Evolutionary conservation across 2,329 filamentous ascomycete species (phyloP).

Genomic region (Fusarium redolens): DNA sequence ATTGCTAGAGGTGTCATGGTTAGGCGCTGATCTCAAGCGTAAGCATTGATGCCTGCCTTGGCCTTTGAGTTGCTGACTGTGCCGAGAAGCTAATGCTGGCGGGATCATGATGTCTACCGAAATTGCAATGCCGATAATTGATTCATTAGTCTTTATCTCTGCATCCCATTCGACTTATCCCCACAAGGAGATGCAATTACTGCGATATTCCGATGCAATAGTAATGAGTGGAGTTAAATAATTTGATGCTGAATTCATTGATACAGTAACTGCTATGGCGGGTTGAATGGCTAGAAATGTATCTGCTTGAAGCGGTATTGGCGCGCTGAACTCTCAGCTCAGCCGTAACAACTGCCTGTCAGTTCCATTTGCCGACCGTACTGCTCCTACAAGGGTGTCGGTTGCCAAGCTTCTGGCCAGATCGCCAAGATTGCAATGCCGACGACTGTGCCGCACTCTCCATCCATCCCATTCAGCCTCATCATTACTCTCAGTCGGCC

Average conservation of each 20-base stretch:
- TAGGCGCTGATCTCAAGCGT: not conserved
- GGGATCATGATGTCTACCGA: too few species aligned
- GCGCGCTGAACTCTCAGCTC: not conserved
- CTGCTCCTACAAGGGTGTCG: not conserved
- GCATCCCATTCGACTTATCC: too few species aligned
- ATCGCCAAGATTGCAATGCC: not conserved
- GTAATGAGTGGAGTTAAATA: not conserved
- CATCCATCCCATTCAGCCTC: not conserved
- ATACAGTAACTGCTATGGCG: not conserved
- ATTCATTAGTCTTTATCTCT: too few species aligned
- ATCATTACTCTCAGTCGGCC: not conserved
- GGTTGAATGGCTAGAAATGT: too few species aligned
- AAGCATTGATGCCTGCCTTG: not conserved
- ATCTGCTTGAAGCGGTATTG: not conserved
- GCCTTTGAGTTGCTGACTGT: not conserved
- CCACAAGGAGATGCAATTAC: too few species aligned
- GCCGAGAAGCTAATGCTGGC: not conserved
- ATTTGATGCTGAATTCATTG: not conserved
- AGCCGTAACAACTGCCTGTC: too few species aligned
- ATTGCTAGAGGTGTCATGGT: not conserved
- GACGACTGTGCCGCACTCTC: not conserved
- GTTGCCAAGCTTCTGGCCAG: not conserved
- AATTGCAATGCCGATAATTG: too few species aligned
- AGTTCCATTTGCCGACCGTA: not conserved
- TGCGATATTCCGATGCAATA: too few species aligned